phyloP scores from a whole-genome alignment of 2,329 filamentous ascomycete species.

The Niveomyces coronatus region DNA sequence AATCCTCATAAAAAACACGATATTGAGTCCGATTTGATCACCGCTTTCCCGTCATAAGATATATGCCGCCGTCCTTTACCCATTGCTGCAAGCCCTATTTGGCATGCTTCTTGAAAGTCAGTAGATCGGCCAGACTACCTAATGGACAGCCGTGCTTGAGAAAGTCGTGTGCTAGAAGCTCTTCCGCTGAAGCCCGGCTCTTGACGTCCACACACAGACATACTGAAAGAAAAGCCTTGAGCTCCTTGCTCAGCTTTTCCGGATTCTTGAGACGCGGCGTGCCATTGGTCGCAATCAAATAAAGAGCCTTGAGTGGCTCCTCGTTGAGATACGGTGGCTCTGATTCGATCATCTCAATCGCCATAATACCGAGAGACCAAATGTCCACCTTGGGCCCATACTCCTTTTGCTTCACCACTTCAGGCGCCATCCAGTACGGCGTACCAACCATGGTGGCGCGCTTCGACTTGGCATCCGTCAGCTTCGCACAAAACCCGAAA shows the following conservation, averaged over 20 bases:
- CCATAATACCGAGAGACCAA: constrained; percentile 98
- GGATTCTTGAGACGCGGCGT: constrained; percentile 96
- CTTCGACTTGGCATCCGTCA: constrained; percentile 93
- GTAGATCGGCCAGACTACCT: constrained; percentile 71
- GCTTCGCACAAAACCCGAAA: constrained; percentile 98
- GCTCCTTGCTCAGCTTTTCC: constrained; percentile 93
- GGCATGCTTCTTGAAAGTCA: constrained; percentile 72
- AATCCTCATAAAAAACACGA: too few relatives aligned
- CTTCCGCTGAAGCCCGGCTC: constrained; percentile 81
- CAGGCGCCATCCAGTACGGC: constrained; percentile 99
- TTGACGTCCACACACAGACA: constrained; percentile 96
- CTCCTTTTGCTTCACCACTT: constrained; percentile 98
- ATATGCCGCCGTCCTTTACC: background rate
- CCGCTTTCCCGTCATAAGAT: constrained; percentile 6
- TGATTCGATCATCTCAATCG: constrained; percentile 99
- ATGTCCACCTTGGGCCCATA: constrained; percentile 98
- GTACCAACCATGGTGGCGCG: constrained; percentile 98
- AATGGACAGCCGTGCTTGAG: constrained; percentile 82
- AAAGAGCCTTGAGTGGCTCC: constrained; percentile 92
- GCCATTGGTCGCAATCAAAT: constrained; percentile 95
- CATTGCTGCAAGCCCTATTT: constrained; percentile 36
- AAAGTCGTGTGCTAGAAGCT: constrained; percentile 88
- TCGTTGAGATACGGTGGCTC: constrained; percentile 97
- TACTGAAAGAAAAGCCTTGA: constrained; percentile 93
- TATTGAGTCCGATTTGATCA: background rate